phyloP scores from a whole-genome alignment of 2,329 filamentous ascomycete genomes.

The Fusarium scirpi region DNA sequence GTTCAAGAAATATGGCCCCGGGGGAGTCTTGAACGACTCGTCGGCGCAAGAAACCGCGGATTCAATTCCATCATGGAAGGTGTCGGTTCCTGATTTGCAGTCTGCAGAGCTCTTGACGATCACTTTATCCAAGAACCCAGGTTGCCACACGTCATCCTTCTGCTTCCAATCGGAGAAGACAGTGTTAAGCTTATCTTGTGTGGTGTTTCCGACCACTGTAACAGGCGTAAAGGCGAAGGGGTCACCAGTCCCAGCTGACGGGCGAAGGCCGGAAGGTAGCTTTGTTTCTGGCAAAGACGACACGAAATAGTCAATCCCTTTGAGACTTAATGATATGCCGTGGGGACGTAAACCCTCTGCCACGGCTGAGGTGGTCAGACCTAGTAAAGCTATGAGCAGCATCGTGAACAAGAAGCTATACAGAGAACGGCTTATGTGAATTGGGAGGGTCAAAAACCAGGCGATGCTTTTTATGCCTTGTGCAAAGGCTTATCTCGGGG shows the following conservation, averaged over 20 bases:
- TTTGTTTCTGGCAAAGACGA: background rate
- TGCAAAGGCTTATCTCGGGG: no score
- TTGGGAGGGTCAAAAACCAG: background rate
- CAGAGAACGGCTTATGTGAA: background rate
- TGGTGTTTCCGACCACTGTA: background rate
- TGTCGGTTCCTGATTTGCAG: background rate
- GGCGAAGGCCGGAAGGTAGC: background rate
- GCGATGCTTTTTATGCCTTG: no score
- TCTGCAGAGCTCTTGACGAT: rapidly evolving
- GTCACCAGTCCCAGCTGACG: rapidly evolving
- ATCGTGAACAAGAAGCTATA: background rate
- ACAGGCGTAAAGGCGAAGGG: background rate
- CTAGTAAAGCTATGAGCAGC: background rate
- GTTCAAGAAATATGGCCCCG: background rate
- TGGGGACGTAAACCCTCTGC: background rate
- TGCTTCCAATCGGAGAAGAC: background rate
- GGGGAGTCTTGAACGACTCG: background rate
- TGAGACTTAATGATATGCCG: background rate
- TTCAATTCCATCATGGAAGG: background rate
- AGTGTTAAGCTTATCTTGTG: rapidly evolving
- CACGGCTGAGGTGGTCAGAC: rapidly evolving
- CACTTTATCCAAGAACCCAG: background rate
- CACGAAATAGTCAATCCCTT: background rate
- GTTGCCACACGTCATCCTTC: conserved; percentile 3
- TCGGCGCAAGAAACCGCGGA: background rate